A percentile compares a stretch with the other conserved stretches of the same genome.
Evolutionary conservation across 768 basidiomycete species (phyloP).

Genomic region (Russula olivacea): DNA sequence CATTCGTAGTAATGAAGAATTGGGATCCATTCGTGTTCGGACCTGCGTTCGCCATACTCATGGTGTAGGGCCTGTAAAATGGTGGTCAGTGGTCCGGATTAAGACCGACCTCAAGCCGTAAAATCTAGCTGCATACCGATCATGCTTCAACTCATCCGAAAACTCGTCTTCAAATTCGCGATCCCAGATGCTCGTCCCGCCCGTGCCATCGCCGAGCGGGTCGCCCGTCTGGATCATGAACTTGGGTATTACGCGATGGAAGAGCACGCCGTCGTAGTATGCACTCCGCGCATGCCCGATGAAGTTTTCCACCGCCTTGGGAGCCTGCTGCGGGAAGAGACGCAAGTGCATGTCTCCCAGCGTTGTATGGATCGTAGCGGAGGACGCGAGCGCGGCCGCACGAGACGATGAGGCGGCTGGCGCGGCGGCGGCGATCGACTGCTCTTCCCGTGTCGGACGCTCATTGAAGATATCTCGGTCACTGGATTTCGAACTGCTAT

Average conservation of each 20-base stretch:
- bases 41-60: slow-evolving; percentile 94
- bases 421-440: slow-evolving; percentile 69
- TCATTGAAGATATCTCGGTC: slow-evolving; percentile 99
- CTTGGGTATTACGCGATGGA: slow-evolving; percentile 97
- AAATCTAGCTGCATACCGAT: slow-evolving; percentile 48
- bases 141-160: slow-evolving; percentile 80
- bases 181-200: slow-evolving; percentile 88
- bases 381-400: slow-evolving; percentile 66
- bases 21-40: slow-evolving; percentile 90
- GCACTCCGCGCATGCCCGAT: slow-evolving; percentile 84
- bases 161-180: slow-evolving; percentile 92
- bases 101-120: not conserved
- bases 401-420: slow-evolving; percentile 44
- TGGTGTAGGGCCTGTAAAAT: slow-evolving; percentile 72
- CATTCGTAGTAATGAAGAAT: slow-evolving; percentile 96
- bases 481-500: slow-evolving; percentile 58
- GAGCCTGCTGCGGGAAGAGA: slow-evolving; percentile 86
- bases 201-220: slow-evolving; percentile 91
- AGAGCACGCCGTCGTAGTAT: slow-evolving; percentile 89
- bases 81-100: too few species aligned
- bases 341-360: slow-evolving; percentile 88
- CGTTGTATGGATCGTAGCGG: slow-evolving; percentile 91
- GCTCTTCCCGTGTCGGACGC: slow-evolving; percentile 93
- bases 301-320: slow-evolving; percentile 97
- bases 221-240: slow-evolving; percentile 99